These are phyloP conservation scores for Syncephalastrum racemosum DNA, from an alignment of 371 early-diverging fungal species.

Conservation along the genomic window DNA sequence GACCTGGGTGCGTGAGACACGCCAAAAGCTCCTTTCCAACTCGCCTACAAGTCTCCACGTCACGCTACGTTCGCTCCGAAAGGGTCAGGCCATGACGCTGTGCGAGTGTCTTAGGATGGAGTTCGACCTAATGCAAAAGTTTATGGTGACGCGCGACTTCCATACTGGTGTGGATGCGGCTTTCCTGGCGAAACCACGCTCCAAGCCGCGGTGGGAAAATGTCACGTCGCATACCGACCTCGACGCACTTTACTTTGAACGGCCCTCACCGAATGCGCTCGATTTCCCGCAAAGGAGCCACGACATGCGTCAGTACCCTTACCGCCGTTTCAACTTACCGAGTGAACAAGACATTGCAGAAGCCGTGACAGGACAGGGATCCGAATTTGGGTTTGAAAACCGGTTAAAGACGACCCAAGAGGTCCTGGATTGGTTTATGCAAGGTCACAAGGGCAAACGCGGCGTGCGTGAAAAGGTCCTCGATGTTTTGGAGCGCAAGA, in stretches of 20 bases:
- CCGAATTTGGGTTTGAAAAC: slow-evolving; percentile 53
- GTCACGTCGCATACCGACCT: slow-evolving; percentile 46
- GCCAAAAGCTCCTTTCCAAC: slow-evolving; percentile 58
- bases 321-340: slow-evolving; percentile 73
- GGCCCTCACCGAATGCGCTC: slow-evolving; percentile 29
- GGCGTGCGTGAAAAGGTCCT: slow-evolving; percentile 62
- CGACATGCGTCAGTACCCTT: slow-evolving; percentile 65
- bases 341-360: slow-evolving; percentile 72
- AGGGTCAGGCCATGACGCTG: slow-evolving; percentile 65
- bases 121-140: slow-evolving; percentile 75
- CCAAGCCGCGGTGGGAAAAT: slow-evolving; percentile 16
- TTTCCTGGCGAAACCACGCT: slow-evolving; percentile 22
- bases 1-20: slow-evolving; percentile 75
- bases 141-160: slow-evolving; percentile 62
- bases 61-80: slow-evolving; percentile 75
- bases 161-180: slow-evolving; percentile 40
- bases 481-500: slow-evolving; percentile 66
- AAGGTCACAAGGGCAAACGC: slow-evolving; percentile 53
- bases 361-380: slow-evolving; percentile 58
- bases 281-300: slow-evolving; percentile 29
- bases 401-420: slow-evolving; percentile 57
- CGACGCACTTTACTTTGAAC: slow-evolving; percentile 57
- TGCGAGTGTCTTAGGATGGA: slow-evolving; percentile 85
- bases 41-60: slow-evolving; percentile 91
- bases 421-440: slow-evolving; percentile 67